phyloP scores from a whole-genome alignment of 345 rosid species.

The Diplotaxis tenuifolia region DNA sequence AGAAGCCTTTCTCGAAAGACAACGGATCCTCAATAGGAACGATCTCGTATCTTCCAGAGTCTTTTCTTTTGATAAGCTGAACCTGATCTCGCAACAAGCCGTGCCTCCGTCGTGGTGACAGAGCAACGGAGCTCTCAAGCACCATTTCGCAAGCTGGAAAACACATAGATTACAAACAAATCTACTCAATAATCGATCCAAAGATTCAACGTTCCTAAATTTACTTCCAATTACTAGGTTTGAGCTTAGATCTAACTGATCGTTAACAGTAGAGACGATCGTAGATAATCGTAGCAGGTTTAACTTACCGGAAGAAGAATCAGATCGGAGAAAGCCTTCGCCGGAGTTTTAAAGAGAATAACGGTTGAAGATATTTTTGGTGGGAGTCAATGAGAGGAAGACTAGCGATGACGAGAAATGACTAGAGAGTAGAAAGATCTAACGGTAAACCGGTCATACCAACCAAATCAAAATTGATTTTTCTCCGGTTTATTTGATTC shows the following conservation, averaged over 20 bases:
- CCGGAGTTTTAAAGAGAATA: too few relatives aligned
- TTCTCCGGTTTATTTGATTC: background rate
- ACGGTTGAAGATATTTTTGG: constrained; percentile 2
- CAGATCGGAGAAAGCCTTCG: too few relatives aligned
- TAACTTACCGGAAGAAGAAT: constrained; percentile 6
- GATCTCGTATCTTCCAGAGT: constrained; percentile 77
- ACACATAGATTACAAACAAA: background rate
- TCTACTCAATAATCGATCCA: background rate
- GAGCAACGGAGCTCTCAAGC: constrained; percentile 52
- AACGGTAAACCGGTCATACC: background rate
- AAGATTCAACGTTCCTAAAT: too few relatives aligned
- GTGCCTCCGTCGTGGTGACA: constrained; percentile 76
- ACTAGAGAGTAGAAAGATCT: constrained; percentile 4
- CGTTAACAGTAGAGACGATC: too few relatives aligned
- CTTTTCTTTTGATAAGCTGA: constrained; percentile 68
- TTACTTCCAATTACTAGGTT: too few relatives aligned
- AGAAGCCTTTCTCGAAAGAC: constrained; percentile 95
- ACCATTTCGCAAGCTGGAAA: constrained; percentile 47
- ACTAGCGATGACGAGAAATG: constrained; percentile 16
- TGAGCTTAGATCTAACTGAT: too few relatives aligned
- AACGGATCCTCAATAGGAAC: constrained; percentile 68
- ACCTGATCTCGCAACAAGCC: constrained; percentile 90
- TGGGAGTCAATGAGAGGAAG: constrained; percentile 13
- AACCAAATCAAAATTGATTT: too few relatives aligned
- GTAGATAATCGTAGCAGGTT: too few relatives aligned